Conservation (phyloP, 31 red algal species). For the Odonthalia washingtoniensis region DNA sequence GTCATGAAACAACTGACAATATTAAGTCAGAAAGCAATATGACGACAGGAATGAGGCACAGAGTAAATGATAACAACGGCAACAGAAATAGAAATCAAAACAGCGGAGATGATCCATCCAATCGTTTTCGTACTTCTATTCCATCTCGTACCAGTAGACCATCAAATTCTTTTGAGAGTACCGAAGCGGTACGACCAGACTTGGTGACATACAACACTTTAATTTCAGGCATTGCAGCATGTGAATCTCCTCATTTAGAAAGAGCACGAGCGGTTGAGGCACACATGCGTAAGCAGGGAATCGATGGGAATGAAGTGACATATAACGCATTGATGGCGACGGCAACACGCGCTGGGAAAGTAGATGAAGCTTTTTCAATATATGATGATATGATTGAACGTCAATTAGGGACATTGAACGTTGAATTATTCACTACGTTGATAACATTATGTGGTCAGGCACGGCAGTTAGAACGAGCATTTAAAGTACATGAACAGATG, state of each 20-base stretch:
- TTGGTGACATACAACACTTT: conserved; percentile 84
- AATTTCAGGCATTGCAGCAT: conserved; percentile 55
- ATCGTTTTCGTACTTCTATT: neutral
- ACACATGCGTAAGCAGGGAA: conserved; percentile 49
- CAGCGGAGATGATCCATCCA: too few relatives aligned
- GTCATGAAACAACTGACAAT: too few relatives aligned
- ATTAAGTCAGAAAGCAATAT: too few relatives aligned
- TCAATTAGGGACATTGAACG: conserved; percentile 43
- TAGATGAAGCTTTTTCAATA: conserved; percentile 63
- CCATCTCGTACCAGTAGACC: neutral
- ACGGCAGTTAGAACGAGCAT: conserved; percentile 52
- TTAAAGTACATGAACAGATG: conserved; percentile 75
- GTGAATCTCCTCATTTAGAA: conserved; percentile 41
- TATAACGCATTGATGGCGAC: conserved; percentile 78
- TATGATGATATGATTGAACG: conserved; percentile 73
- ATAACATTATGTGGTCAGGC: conserved; percentile 77
- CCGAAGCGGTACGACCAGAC: conserved; percentile 55
- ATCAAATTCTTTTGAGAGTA: too few relatives aligned
- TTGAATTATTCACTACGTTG: conserved; percentile 73
- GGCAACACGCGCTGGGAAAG: conserved; percentile 34
- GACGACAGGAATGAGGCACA: too few relatives aligned
- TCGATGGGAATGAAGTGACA: conserved; percentile 57
- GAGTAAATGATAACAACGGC: too few relatives aligned
- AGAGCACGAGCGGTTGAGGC: conserved; percentile 58
- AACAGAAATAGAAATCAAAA: too few relatives aligned